Evolutionary conservation across 169 alveolate species (phyloP), one percentile per base, ranked within the genome.

Genomic region (Amoebophrya sp.): DNA sequence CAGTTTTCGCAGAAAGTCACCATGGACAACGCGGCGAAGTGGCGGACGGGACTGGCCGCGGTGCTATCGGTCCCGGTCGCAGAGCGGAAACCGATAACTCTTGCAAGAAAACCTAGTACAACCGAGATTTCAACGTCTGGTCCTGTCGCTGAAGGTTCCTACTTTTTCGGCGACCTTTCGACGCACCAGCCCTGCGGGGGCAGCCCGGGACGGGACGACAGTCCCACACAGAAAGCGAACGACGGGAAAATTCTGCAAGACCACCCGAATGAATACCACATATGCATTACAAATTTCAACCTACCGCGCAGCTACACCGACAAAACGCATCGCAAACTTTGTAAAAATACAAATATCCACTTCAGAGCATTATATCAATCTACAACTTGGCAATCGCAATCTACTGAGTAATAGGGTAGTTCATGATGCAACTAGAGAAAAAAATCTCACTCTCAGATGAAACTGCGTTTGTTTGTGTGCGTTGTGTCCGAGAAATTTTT

Each of bases 161-260:
- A 7, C 18, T 66, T 66, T 25, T 2, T 25, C 35, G 83, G 83
- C 35, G 83, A 66, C 18, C 83, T 66, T 2, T 66, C 83, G 35
- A 66, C 83, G 35, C 83, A 66, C 83, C 83, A 66, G 83, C 83
- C 83, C 10, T 66, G 83, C 35, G 83, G 83, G 18, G 83, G 83
- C 35, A 66, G 38, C 35, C 32, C 12, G 10, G 83, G 83, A 2
- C 29, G 83, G 10, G 83, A 66, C 39, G 83, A 66, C 35, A 7
- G 32, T 0, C 83, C 83, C 0, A n/a, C 83, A 25, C 83, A 66
- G 38, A 66, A 66, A 25, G 83, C 83, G 38, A 66, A 66, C 18
- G 83, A 66, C 83, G 83, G 83, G 10, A 66, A 66, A 3, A 7
- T 66, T 25, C 35, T 12, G 83, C 29, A 18, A 25, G 83, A 66